Evolutionary conservation across 257 asterid genomes (phyloP).

Genomic region (Solanum dulcamara): DNA sequence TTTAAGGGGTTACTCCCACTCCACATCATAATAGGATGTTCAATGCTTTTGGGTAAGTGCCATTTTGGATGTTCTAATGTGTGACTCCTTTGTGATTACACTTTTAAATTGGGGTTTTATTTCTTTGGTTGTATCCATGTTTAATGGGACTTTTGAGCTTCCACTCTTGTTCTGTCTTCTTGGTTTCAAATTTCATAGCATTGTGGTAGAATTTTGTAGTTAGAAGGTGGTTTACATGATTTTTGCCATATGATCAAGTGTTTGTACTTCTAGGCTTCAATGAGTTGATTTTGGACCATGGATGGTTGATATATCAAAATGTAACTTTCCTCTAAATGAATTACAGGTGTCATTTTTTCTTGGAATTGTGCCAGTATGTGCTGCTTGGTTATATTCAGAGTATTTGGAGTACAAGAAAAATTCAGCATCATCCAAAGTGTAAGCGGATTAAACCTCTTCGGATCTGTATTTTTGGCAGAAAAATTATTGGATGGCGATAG

Average conservation of each 20-base stretch:
- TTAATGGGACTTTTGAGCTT: neutral
- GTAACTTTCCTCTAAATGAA: neutral
- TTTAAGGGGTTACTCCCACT: neutral
- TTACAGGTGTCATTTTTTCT: constrained; percentile 73
- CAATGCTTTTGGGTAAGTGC: neutral
- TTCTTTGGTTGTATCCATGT: neutral
- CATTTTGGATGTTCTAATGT: neutral
- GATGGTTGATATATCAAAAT: neutral
- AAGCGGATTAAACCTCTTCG: constrained; percentile 3
- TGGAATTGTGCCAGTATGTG: constrained; percentile 57
- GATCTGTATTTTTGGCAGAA: neutral
- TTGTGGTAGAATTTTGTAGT: neutral
- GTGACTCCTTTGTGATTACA: neutral
- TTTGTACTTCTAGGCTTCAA: neutral
- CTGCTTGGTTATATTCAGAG: constrained; percentile 78
- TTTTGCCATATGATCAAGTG: neutral
- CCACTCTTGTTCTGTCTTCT: neutral
- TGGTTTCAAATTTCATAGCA: neutral
- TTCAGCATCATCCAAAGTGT: constrained; percentile 28
- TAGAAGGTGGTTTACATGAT: neutral
- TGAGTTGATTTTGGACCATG: neutral
- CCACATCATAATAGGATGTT: neutral
- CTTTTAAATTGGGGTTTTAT: neutral
- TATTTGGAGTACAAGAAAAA: constrained; percentile 56
- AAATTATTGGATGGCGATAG: neutral